phyloP scores from a whole-genome alignment of 805 yeast genomes.

The Metschnikowia picachoensis region DNA sequence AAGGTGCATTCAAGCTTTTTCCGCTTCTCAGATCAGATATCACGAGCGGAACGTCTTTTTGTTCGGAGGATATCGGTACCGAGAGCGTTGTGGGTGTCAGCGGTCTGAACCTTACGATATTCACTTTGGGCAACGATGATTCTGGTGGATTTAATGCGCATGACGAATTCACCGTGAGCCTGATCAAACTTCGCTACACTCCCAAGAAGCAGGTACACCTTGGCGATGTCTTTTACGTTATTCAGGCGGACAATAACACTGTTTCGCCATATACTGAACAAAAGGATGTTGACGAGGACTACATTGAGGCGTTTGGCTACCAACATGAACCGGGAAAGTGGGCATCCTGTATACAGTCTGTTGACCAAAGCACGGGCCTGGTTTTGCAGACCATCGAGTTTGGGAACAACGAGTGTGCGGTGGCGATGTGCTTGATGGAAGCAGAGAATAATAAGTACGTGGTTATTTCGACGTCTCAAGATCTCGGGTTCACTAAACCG shows the following conservation, averaged over 20 bases:
- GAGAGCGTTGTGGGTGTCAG: conserved; percentile 63
- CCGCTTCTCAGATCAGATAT: conserved; percentile 46
- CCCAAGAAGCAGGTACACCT: conserved; percentile 42
- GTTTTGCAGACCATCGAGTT: conserved; percentile 45
- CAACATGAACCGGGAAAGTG: conserved; percentile 27
- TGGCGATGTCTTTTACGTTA: conserved; percentile 26
- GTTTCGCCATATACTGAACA: conserved; percentile 25
- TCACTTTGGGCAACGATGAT: conserved; percentile 44
- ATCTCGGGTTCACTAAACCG: conserved; percentile 28
- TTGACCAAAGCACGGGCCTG: conserved; percentile 32
- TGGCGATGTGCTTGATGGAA: conserved; percentile 32
- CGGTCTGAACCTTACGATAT: conserved; percentile 49
- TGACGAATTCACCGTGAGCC: conserved; percentile 26
- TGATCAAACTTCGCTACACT: conserved; percentile 44
- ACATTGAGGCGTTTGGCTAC: conserved; percentile 46
- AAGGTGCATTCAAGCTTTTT: conserved; percentile 37
- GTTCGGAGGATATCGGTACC: conserved; percentile 57
- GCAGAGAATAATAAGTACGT: conserved; percentile 31
- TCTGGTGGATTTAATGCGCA: conserved; percentile 24
- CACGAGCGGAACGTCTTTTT: conserved; percentile 48
- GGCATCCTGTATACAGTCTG: conserved; percentile 54
- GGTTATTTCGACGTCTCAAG: conserved; percentile 42
- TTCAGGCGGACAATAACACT: conserved; percentile 43
- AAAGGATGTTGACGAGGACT: conserved; percentile 27
- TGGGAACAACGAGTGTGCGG: conserved; percentile 38